These are phyloP conservation scores for Fusarium keratoplasticum DNA, from an alignment of 2,329 filamentous ascomycete species.

Conservation along the genomic window DNA sequence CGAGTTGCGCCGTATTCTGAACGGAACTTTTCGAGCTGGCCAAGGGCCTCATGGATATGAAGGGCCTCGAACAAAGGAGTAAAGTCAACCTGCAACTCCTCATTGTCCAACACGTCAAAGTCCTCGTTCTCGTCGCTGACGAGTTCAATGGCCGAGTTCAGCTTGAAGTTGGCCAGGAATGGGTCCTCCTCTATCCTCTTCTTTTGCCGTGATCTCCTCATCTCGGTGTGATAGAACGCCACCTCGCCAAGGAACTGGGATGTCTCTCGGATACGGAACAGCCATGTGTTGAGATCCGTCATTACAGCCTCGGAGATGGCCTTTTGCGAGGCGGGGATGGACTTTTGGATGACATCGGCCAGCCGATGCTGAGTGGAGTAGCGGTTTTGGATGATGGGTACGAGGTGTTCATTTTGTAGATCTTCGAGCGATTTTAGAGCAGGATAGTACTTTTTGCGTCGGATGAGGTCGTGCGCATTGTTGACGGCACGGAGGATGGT, in stretches of 20 bases:
- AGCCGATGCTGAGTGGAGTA: slow-evolving; percentile 96
- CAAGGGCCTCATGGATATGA: slow-evolving; percentile 95
- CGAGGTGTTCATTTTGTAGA: slow-evolving; percentile 92
- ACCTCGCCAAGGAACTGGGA: slow-evolving; percentile 97
- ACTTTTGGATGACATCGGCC: slow-evolving; percentile 94
- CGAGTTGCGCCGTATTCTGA: slow-evolving; percentile 92
- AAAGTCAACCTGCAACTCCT: slow-evolving; percentile 94
- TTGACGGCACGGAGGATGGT: slow-evolving; percentile 94
- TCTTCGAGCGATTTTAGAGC: slow-evolving; percentile 95
- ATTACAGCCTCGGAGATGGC: slow-evolving; percentile 97
- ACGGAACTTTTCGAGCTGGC: slow-evolving; percentile 91
- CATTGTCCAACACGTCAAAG: slow-evolving; percentile 94
- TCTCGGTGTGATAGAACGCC: slow-evolving; percentile 94
- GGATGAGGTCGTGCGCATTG: slow-evolving; percentile 90
- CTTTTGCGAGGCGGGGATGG: slow-evolving; percentile 91
- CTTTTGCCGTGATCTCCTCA: slow-evolving; percentile 84
- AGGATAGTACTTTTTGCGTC: slow-evolving; percentile 94
- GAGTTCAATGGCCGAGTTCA: slow-evolving; percentile 95
- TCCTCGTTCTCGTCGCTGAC: slow-evolving; percentile 96
- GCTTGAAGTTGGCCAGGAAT: slow-evolving; percentile 83
- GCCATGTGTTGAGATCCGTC: slow-evolving; percentile 96
- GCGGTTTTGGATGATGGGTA: slow-evolving; percentile 77
- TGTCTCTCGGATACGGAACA: slow-evolving; percentile 93
- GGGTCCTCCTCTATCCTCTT: slow-evolving; percentile 81
- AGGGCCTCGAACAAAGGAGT: slow-evolving; percentile 93